Conservation (phyloP, 2,329 filamentous ascomycete species). For the Hypoxylon sp. region DNA sequence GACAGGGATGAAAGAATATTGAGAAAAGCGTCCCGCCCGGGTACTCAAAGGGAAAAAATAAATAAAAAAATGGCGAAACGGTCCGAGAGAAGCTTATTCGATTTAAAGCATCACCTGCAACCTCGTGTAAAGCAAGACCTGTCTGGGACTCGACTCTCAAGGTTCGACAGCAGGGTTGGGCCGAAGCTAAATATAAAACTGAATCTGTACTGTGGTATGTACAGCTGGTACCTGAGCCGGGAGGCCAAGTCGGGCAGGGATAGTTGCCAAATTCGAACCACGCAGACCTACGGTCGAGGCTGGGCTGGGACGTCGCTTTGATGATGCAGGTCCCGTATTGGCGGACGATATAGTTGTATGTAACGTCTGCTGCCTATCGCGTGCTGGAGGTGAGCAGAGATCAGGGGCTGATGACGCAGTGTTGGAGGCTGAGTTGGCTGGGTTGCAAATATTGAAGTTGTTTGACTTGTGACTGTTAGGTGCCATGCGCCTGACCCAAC, state of each 20-base stretch:
- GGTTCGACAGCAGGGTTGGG: constrained; percentile 16
- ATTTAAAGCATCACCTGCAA: neutral
- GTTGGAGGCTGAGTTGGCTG: constrained; percentile 25
- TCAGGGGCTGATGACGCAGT: constrained; percentile 22
- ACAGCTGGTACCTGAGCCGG: neutral
- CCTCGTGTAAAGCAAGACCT: constrained; percentile 14
- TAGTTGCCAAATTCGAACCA: neutral
- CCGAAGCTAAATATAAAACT: constrained; percentile 24
- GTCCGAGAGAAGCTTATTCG: constrained; percentile 9
- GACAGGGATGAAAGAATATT: constrained; percentile 21
- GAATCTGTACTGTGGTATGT: too few species aligned
- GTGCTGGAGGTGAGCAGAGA: constrained; percentile 11
- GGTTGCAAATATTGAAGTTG: neutral
- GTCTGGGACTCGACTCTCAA: constrained; percentile 8
- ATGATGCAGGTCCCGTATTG: constrained; percentile 11
- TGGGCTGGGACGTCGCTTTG: constrained; percentile 4
- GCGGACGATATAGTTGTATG: neutral
- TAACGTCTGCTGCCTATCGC: neutral
- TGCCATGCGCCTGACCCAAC: too few species aligned
- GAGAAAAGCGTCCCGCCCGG: constrained; percentile 2
- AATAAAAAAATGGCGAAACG: neutral
- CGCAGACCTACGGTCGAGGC: neutral
- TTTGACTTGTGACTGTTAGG: constrained; percentile 4
- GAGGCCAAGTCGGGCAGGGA: constrained; percentile 15
- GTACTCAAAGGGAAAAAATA: neutral